A percentile compares a stretch with the other conserved stretches of the same genome.
Conservation (phyloP, 2,329 filamentous ascomycete species). For the Calonectria leucothoes region DNA sequence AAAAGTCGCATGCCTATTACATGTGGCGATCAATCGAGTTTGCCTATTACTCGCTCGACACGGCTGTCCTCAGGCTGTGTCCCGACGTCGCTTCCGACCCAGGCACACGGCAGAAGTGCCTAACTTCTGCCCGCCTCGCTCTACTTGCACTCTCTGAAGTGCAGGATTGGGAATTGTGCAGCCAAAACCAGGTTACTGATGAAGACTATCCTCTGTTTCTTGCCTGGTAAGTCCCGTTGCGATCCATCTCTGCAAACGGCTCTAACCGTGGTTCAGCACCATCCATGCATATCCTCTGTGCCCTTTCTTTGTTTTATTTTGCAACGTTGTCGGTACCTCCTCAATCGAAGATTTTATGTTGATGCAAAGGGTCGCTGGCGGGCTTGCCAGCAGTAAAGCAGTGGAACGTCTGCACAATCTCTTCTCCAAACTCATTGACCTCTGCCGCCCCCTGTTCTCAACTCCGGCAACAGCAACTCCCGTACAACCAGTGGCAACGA, state of each 20-base stretch:
- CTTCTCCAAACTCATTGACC: constrained; percentile 9
- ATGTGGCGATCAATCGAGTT: constrained; percentile 8
- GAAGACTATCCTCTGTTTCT: constrained; percentile 10
- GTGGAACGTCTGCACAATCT: constrained; percentile 6
- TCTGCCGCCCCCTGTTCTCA: constrained; percentile 2
- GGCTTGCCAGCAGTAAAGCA: neutral
- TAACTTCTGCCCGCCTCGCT: constrained; percentile 2
- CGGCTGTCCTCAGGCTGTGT: neutral
- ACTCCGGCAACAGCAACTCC: neutral
- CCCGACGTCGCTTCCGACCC: constrained; percentile 8
- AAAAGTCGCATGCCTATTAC: neutral
- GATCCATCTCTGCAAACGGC: no score
- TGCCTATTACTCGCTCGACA: constrained; percentile 9
- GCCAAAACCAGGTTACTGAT: neutral
- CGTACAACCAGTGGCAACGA: neutral
- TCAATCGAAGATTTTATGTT: neutral
- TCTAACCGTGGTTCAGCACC: neutral
- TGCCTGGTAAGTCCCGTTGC: neutral
- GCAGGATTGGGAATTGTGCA: neutral
- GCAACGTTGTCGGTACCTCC: constrained; percentile 6
- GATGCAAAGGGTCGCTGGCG: neutral
- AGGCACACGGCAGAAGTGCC: neutral
- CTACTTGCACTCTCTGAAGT: constrained; percentile 4
- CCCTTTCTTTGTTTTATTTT: constrained; percentile 11
- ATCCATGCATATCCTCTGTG: constrained; percentile 10